phyloP scores from a whole-genome alignment of 176 grass and related monocot species.

The Tillandsia fasciculata region DNA sequence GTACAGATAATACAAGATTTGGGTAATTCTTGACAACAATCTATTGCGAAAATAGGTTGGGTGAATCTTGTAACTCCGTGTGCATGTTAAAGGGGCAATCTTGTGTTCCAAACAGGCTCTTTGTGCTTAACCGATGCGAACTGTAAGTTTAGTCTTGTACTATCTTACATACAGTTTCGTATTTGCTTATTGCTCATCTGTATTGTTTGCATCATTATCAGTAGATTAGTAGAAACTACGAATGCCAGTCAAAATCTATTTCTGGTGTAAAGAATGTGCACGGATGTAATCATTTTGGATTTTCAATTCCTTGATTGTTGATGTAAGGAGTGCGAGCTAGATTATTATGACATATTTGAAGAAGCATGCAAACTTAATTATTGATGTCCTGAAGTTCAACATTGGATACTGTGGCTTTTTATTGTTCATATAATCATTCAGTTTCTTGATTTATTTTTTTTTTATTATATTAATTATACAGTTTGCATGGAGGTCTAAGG shows the following conservation, averaged over 20 bases:
- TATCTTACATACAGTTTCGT: background rate
- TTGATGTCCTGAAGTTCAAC: no score
- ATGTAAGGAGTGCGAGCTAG: background rate
- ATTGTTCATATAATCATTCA: no score
- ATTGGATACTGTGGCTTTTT: no score
- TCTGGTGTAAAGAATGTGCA: background rate
- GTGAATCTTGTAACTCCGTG: conserved; percentile 60
- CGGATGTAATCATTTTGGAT: background rate
- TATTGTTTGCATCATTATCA: background rate
- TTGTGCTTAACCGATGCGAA: conserved; percentile 63
- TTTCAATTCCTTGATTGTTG: background rate
- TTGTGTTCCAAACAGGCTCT: conserved; percentile 73
- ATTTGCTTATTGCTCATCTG: background rate
- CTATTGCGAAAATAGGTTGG: conserved; percentile 39
- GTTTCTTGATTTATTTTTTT: no score
- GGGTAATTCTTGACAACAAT: conserved; percentile 19
- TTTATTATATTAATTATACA: no score
- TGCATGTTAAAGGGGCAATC: conserved; percentile 69
- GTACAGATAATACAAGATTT: conserved; percentile 6
- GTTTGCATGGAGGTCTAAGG: no score
- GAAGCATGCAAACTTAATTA: no score
- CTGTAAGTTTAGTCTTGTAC: conserved; percentile 50
- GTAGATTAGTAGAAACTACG: background rate
- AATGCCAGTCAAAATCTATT: background rate
- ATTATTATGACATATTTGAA: background rate